These are phyloP conservation scores for Ananas comosus DNA, from an alignment of 176 grass and related monocot species.

Conservation along the genomic window DNA sequence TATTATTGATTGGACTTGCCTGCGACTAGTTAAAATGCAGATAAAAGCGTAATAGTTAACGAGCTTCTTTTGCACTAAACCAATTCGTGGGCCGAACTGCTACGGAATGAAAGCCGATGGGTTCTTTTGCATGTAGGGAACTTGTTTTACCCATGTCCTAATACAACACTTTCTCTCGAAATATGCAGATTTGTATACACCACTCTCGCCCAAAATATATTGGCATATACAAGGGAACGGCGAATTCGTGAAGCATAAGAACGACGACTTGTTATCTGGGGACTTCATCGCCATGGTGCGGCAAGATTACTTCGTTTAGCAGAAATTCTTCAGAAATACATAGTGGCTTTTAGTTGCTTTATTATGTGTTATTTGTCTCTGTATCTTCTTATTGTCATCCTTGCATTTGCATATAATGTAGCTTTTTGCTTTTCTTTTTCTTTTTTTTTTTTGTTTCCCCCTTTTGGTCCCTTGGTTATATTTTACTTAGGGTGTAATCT, in stretches of 20 bases:
- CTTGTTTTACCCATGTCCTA: too few relatives aligned
- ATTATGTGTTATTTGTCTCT: background rate
- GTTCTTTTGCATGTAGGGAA: background rate
- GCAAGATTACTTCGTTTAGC: slow-evolving; percentile 85
- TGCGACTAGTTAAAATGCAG: too few relatives aligned
- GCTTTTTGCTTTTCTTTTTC: background rate
- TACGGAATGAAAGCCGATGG: background rate
- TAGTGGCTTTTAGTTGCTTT: background rate
- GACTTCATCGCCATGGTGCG: slow-evolving; percentile 63
- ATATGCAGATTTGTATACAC: slow-evolving; percentile 62
- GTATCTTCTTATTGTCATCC: background rate
- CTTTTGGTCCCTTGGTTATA: background rate
- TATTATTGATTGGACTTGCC: background rate
- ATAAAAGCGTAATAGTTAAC: too few relatives aligned
- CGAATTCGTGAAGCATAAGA: slow-evolving; percentile 48
- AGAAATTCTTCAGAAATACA: background rate
- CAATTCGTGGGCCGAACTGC: too few relatives aligned
- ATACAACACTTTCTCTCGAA: background rate
- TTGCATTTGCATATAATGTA: slow-evolving; percentile 1
- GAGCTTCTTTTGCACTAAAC: too few relatives aligned
- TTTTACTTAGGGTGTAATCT: background rate
- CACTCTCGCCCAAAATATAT: slow-evolving; percentile 78
- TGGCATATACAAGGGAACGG: slow-evolving; percentile 93
- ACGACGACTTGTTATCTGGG: slow-evolving; percentile 52
- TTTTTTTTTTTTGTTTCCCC: background rate